Base-by-base conservation (phyloP, 768 basidiomycete genomes). In the Mycena floridula region DNA sequence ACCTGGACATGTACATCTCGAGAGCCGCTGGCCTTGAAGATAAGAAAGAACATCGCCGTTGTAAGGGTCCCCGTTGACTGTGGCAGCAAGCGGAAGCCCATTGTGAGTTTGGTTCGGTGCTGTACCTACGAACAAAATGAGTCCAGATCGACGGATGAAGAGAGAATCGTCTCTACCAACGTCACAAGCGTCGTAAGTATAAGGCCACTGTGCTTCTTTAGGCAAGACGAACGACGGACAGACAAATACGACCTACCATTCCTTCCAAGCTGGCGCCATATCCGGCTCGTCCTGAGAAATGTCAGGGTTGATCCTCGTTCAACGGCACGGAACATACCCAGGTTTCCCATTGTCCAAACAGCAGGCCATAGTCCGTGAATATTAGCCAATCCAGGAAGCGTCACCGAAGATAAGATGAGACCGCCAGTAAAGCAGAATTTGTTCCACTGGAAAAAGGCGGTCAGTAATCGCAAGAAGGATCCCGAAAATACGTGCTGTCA, bases 21-120 rank as follows among this genome's bases (percentile, higher is more conserved):
- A 90, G 22, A 96, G 67, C 42, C 81, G 76, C 58, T 96, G 93
- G 12, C 95, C 95, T 1, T 83, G 88, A 35, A 96, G 83, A 60
- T 73, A 96, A 0, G 89, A 91, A 16, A 97, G 65, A 7, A 68
- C 72, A 37, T 69, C 72, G 43, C 68, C 68, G 37, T 74, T 66
- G 18, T 55, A 54, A 2, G 67, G 55, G 54, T 88, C 85, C 12
- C 90, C 90, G 40, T 73, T 70, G 15, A 66, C 64, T 4, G 73
- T 66, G 5, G 89, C 82, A 3, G 82, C 74, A 9, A 51, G 44
- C 1, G 93, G 93, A 38, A 58, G 58, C 1, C 80, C 82, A 46
- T 84, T 74, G 36, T 79, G 38, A 1, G 89, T 85, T 62, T 97
- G 94, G 60, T 97, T 98, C 7, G 75, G 62, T 15, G 77, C 71